A percentile compares a stretch with the other conserved stretches of the same genome.
phyloP scores from a whole-genome alignment of 441 rosid genomes.

The Lepidium campestre region DNA sequence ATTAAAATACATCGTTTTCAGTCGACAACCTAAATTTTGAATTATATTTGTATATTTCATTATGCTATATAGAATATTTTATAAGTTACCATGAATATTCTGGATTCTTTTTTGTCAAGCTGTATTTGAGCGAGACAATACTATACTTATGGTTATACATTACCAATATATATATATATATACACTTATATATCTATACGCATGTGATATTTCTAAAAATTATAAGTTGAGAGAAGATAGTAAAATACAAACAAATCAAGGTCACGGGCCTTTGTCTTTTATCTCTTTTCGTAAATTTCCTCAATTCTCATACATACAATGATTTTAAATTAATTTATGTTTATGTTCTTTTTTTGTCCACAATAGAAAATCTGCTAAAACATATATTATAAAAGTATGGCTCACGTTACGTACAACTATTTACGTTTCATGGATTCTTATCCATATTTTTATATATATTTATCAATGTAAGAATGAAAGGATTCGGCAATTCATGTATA shows the following conservation, averaged over 20 bases:
- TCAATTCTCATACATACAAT: slow-evolving; percentile 3
- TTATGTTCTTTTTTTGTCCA: slow-evolving; percentile 8
- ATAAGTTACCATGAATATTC: neutral
- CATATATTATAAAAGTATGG: neutral
- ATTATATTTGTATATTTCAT: neutral
- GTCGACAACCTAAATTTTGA: slow-evolving; percentile 2
- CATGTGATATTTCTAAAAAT: slow-evolving; percentile 15
- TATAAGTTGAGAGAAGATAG: slow-evolving; percentile 6
- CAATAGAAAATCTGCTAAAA: neutral
- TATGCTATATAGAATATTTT: neutral
- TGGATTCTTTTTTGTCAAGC: neutral
- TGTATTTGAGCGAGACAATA: neutral
- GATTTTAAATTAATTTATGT: neutral
- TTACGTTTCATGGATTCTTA: neutral
- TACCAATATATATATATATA: neutral
- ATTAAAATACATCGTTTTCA: slow-evolving; percentile 8
- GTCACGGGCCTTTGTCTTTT: slow-evolving; percentile 26
- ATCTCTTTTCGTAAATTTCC: slow-evolving; percentile 5
- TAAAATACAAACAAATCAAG: slow-evolving; percentile 15
- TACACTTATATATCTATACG: neutral
- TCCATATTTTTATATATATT: no score
- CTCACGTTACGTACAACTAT: neutral
- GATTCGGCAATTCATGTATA: no score
- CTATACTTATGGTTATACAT: neutral
- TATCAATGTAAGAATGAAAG: no score